Percentiles rank a stretch among this genome's conserved stretches.
These are phyloP conservation scores for Boletus tylopilopsis DNA, from an alignment of 768 basidiomycete genomes.

Conservation along the genomic window DNA sequence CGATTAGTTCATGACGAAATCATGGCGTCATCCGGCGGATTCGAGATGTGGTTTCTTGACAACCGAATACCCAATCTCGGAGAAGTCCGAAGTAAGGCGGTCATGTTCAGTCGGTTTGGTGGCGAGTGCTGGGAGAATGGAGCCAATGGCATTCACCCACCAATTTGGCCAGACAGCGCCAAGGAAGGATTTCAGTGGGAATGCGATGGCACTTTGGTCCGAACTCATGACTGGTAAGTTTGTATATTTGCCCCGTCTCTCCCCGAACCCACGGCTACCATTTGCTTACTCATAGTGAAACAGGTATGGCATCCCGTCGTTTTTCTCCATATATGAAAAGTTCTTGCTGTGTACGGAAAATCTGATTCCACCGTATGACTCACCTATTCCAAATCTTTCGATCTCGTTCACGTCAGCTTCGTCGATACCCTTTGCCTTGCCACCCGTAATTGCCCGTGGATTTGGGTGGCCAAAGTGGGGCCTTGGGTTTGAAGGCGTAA, in stretches of 20 bases:
- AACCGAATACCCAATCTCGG: constrained; percentile 78
- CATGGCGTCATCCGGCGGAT: constrained; percentile 42
- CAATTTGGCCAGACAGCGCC: constrained; percentile 77
- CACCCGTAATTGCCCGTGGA: constrained; percentile 72
- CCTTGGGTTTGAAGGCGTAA: constrained; percentile 84
- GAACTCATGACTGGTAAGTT: constrained; percentile 81
- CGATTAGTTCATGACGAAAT: constrained; percentile 64
- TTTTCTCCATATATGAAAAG: constrained; percentile 85
- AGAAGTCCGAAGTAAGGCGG: constrained; percentile 80
- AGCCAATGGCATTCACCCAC: constrained; percentile 85
- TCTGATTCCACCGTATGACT: constrained; percentile 40
- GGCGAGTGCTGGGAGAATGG: constrained; percentile 67
- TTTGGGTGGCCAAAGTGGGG: constrained; percentile 78
- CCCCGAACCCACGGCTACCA: background rate
- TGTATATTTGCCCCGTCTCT: background rate
- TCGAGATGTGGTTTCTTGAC: constrained; percentile 76
- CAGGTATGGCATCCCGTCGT: constrained; percentile 80
- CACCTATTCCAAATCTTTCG: constrained; percentile 48
- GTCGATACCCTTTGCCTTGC: constrained; percentile 76
- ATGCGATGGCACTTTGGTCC: constrained; percentile 63
- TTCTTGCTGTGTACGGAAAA: constrained; percentile 50
- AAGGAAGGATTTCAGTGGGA: constrained; percentile 77
- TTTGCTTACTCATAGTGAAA: constrained; percentile 3
- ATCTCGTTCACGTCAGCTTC: constrained; percentile 83
- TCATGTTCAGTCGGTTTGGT: constrained; percentile 80